Conservation (phyloP, 306 rosid species). For the Ammopiptanthus mongolicus region DNA sequence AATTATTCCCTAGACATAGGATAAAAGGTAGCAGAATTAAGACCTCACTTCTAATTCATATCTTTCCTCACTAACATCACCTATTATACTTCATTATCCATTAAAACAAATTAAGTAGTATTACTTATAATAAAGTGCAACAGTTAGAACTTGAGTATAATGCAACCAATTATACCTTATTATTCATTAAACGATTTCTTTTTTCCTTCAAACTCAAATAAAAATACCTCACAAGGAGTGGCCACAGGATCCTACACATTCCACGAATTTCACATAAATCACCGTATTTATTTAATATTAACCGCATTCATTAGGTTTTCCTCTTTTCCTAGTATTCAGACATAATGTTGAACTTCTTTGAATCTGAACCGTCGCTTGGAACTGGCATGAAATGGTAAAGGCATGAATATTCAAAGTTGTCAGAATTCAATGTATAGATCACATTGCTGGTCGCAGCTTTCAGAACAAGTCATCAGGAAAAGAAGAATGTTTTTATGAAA, state of each 20-base stretch:
- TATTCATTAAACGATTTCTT: neutral
- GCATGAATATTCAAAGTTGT: neutral
- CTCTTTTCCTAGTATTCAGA: neutral
- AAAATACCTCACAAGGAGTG: neutral
- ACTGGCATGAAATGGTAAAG: neutral
- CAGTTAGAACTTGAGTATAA: neutral
- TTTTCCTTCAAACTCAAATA: neutral
- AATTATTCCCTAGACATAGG: neutral
- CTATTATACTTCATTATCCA: neutral
- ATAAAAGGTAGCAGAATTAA: neutral
- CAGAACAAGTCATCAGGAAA: neutral
- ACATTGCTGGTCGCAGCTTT: neutral
- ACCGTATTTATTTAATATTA: neutral
- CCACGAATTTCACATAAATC: neutral
- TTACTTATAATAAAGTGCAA: neutral
- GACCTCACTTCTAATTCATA: neutral
- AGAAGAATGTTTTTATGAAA: neutral
- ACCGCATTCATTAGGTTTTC: neutral
- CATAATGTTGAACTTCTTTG: neutral
- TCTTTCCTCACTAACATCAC: neutral
- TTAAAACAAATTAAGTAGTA: neutral
- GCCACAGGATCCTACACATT: neutral
- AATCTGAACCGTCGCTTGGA: neutral
- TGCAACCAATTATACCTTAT: neutral
- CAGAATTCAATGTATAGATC: neutral